Evolutionary conservation across 169 alveolate species (phyloP).

Genomic region (Eimeria tenella): DNA sequence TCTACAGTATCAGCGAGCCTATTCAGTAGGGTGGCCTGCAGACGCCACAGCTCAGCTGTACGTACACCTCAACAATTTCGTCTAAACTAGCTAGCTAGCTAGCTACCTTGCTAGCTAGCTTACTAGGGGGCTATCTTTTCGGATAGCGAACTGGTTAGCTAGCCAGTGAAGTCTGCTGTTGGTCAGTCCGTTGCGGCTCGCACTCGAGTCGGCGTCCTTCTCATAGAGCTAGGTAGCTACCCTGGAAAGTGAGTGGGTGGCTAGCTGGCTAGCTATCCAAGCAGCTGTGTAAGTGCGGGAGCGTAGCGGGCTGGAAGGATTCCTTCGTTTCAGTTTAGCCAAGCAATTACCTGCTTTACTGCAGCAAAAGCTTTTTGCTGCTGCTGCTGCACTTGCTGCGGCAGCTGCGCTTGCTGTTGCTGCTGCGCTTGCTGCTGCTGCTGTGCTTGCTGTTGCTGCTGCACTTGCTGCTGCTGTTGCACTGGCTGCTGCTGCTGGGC

Average conservation of each 20-base stretch:
- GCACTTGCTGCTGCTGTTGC: neutral
- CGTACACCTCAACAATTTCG: neutral
- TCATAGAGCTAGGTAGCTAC: too few relatives aligned
- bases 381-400: slow-evolving; percentile 12
- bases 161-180: neutral
- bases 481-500: slow-evolving; percentile 27
- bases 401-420: neutral
- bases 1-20: neutral
- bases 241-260: neutral
- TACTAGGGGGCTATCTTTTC: neutral
- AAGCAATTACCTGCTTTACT: slow-evolving; percentile 16
- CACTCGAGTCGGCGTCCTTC: too few relatives aligned
- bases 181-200: neutral
- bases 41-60: neutral
- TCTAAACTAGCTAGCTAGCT: neutral
- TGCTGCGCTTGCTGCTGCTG: slow-evolving; percentile 20
- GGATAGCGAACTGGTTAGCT: neutral
- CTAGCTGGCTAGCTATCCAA: neutral
- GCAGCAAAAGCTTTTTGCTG: slow-evolving; percentile 27
- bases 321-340: too few relatives aligned
- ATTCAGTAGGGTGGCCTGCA: neutral
- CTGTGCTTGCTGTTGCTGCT: neutral
- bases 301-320: neutral
- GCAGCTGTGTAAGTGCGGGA: neutral
- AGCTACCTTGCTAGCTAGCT: neutral